Percentiles rank a stretch among this genome's conserved stretches.
Conservation (phyloP, 352 stramenopile genomes). For the Lagenidium giganteum region DNA sequence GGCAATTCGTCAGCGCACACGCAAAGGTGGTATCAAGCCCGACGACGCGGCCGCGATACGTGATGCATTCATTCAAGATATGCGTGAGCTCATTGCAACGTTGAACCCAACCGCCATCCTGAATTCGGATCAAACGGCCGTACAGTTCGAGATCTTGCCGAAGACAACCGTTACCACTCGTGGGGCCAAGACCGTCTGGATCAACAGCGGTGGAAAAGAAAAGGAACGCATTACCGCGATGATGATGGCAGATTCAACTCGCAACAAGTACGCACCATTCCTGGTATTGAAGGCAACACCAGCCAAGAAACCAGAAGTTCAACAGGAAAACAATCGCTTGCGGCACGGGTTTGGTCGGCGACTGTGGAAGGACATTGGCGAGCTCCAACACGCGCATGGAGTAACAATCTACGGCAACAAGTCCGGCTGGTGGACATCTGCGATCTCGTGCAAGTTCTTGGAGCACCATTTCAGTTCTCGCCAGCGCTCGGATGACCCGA, state of each 20-base stretch:
- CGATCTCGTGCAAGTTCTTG: slow-evolving; percentile 7
- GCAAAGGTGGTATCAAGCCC: background rate
- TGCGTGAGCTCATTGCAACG: background rate
- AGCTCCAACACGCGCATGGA: slow-evolving; percentile 1
- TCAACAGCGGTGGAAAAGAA: slow-evolving; percentile 16
- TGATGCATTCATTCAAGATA: background rate
- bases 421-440: slow-evolving; percentile 15
- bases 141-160: slow-evolving; percentile 15
- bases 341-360: slow-evolving; percentile 12
- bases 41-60: slow-evolving; percentile 2
- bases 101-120: too few species aligned
- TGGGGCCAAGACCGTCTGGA: slow-evolving; percentile 3
- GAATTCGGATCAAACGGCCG: slow-evolving; percentile 7
- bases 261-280: slow-evolving; percentile 23
- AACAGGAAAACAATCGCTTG: slow-evolving; percentile 9
- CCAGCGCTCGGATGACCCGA: too few species aligned
- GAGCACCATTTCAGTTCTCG: slow-evolving; percentile 13
- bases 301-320: slow-evolving; percentile 1
- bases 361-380: slow-evolving; percentile 9
- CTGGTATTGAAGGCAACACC: slow-evolving; percentile 17
- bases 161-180: slow-evolving; percentile 7
- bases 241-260: slow-evolving; percentile 15
- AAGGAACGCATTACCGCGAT: slow-evolving; percentile 24
- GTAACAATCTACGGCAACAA: slow-evolving; percentile 19
- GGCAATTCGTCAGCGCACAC: slow-evolving; percentile 5